Conservation (phyloP, 768 basidiomycete species). For the Podaxis sp. region DNA sequence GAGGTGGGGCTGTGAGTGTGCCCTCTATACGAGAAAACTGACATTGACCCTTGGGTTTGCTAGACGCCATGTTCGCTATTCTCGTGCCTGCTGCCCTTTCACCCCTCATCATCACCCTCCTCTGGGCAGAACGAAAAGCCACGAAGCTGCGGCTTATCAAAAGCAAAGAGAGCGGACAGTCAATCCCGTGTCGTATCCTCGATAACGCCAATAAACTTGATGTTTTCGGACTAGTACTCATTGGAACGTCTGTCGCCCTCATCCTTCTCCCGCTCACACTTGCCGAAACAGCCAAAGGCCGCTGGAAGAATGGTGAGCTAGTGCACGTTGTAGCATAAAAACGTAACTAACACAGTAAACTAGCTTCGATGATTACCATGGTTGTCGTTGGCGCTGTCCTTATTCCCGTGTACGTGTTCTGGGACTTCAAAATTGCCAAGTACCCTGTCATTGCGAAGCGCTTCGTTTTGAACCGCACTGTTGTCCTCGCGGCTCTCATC, state of each 20-base stretch:
- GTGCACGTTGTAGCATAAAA: neutral
- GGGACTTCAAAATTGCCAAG: constrained; percentile 46
- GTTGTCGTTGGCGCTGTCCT: constrained; percentile 41
- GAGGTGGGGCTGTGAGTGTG: constrained; percentile 64
- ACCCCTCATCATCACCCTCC: constrained; percentile 49
- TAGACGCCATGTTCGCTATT: constrained; percentile 57
- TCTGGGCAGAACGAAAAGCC: constrained; percentile 51
- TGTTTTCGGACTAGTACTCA: constrained; percentile 43
- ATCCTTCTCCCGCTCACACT: constrained; percentile 56
- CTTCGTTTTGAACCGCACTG: constrained; percentile 54
- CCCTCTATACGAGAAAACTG: neutral
- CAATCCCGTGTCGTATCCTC: constrained; percentile 18
- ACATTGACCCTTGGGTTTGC: neutral
- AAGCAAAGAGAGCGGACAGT: neutral
- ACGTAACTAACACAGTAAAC: neutral
- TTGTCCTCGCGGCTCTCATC: constrained; percentile 54
- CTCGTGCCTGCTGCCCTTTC: constrained; percentile 45
- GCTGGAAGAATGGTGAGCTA: constrained; percentile 43
- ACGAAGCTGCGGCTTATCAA: constrained; percentile 29
- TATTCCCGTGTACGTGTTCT: constrained; percentile 38
- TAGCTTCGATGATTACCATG: constrained; percentile 50
- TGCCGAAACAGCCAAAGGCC: constrained; percentile 29
- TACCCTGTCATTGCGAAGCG: constrained; percentile 58
- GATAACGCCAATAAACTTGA: constrained; percentile 36
- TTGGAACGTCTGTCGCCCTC: constrained; percentile 44